Evolutionary conservation across 345 rosid species (phyloP), one percentile per base, ranked within the genome.

Genomic region (Bruguiera parviflora): DNA sequence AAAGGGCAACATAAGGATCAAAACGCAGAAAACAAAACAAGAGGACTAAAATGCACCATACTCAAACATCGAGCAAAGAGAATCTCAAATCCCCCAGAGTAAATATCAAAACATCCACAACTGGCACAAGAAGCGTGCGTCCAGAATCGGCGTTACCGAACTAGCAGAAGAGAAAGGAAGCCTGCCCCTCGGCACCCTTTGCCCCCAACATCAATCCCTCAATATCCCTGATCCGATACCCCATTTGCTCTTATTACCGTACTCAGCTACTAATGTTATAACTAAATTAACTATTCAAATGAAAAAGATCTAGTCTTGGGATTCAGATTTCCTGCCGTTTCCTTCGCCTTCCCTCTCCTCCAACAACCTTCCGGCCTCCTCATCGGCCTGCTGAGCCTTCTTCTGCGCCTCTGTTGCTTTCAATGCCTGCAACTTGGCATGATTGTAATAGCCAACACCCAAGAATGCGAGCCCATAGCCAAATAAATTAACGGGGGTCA

Each of bases 391-490:
- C 47, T 82, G 81, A 4, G 82, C 68, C 84, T 94, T 91, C 96
- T 91, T 94, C 85, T 91, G 94, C 0, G 95, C 82, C 66, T 94
- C 98, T 67, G 87, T 91, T 0, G 92, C 91, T 82, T 94, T 91
- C 84, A 91, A 56, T 2, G 97, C 95, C 86, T 91, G 98, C 81
- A 94, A 69, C 72, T 94, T 94, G 20, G 95, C 84, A 62, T 94
- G 95, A 60, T 94, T 94, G 71, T 94, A 94, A 71, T 94, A 94
- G 2, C 82, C 98, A 37, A 94, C 98, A 24, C 98, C 98, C 79
- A 94, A 57, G 51, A 94, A 94, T 0, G 98, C 98, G 33, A 94
- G 85, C 13, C 91, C 97, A 29, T 91, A 94, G 0, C 98, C 98
- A 21, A 94, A 84, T 52, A 94, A 72, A 74, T 94, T 94, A 1